Evolutionary conservation across 2,329 filamentous ascomycete species (phyloP), one percentile per base, ranked within the genome.

Genomic region (Hypomyces rosellus): DNA sequence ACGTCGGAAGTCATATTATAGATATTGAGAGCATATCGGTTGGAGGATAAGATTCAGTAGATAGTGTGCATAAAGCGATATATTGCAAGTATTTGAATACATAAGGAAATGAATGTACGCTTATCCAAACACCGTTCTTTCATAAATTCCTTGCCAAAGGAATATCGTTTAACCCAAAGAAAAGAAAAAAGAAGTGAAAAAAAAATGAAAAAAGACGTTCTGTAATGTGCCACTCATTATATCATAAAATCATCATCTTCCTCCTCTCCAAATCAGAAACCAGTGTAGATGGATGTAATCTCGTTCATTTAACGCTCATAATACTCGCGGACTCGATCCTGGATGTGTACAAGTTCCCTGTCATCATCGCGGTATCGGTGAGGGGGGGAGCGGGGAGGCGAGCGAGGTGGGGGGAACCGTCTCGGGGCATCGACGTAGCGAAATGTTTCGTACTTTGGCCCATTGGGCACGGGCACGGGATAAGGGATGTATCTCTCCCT

Each of bases 391-490:
- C 60, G 57, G 22, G 41, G 2, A n/a, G 18, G 18, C 8, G 41
- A 44, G 20, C 20, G 41, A 30, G 22, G 25, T 5, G 41, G 30
- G 9, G 9, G 58, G 37, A 40, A 54, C 18, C 70, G 64, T 46
- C 72, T 65, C 22, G 75, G 71, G 1, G 72, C 74, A 51, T 80
- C 75, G 45, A 80, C 69, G 56, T 80, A 79, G 6, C 77, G 74
- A 58, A 69, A 80, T 30, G 74, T 75, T 36, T 77, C 76, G 54
- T 72, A 73, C 53, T 63, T 58, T 34, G 67, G 67, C 57, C 67
- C 69, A 25, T 63, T 62, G 45, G 65, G 66, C 15, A 71, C 68
- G 1, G 70, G 73, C 2, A 74, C 67, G 7, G 66, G 70, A 40
- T 68, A 60, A 9, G 66, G 67, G 14, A 78, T 66, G 44, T 74